These are phyloP conservation scores for Phascolomyces articulosus DNA, from an alignment of 371 early-diverging fungal species.

Conservation along the genomic window DNA sequence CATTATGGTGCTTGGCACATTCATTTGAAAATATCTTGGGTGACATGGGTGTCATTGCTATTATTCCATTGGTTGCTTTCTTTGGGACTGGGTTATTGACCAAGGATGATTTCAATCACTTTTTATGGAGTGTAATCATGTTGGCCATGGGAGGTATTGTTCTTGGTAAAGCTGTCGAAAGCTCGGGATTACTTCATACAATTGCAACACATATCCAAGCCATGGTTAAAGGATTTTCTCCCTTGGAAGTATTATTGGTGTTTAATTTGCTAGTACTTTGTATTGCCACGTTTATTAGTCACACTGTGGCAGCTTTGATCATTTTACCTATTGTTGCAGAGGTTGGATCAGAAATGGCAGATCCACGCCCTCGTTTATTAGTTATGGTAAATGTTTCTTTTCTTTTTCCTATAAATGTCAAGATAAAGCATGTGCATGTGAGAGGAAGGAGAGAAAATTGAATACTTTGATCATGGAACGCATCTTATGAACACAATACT, in stretches of 20 bases:
- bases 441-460: too few relatives aligned
- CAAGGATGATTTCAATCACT: constrained; percentile 84
- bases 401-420: too few relatives aligned
- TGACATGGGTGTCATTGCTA: constrained; percentile 83
- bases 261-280: constrained; percentile 75
- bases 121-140: constrained; percentile 78
- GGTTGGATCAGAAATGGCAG: constrained; percentile 71
- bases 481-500: neutral
- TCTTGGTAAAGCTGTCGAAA: constrained; percentile 81
- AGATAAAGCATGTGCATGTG: too few relatives aligned
- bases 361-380: constrained; percentile 85
- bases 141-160: constrained; percentile 87
- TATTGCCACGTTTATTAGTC: constrained; percentile 91
- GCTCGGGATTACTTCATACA: constrained; percentile 71
- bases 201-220: constrained; percentile 75
- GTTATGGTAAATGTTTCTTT: constrained; percentile 78
- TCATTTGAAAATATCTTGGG: constrained; percentile 65
- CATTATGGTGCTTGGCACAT: constrained; percentile 78
- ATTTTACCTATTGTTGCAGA: constrained; percentile 81
- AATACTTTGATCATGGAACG: neutral
- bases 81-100: constrained; percentile 77
- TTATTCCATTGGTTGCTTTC: constrained; percentile 79
- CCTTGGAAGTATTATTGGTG: constrained; percentile 69
- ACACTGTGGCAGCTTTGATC: constrained; percentile 91
- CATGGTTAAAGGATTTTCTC: constrained; percentile 62